Conservation (phyloP, 2,329 filamentous ascomycete species). For the Capronia epimyces region DNA sequence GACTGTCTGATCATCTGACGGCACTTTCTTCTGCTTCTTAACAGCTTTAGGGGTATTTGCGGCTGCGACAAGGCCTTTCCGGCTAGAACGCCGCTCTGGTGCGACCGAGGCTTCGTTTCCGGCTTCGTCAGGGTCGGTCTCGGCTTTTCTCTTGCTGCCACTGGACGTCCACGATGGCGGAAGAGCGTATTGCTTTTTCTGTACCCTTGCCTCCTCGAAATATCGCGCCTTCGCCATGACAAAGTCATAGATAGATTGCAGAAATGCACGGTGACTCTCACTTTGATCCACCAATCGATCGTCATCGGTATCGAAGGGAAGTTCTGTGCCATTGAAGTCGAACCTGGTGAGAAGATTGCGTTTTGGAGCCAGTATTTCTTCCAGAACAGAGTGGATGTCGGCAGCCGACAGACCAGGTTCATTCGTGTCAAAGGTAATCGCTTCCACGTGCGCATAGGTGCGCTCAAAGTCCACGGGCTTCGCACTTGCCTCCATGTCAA, state of each 20-base stretch:
- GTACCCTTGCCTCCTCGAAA: conserved; percentile 47
- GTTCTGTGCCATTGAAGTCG: conserved; percentile 55
- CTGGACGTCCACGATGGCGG: conserved; percentile 8
- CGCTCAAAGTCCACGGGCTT: conserved; percentile 88
- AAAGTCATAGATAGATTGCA: conserved; percentile 70
- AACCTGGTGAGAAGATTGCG: conserved; percentile 59
- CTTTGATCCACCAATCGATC: conserved; percentile 57
- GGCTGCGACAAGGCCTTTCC: conserved; percentile 6
- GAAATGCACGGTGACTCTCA: conserved; percentile 76
- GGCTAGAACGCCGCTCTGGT: conserved; percentile 26
- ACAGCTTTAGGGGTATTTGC: conserved; percentile 7
- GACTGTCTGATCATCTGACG: conserved; percentile 1
- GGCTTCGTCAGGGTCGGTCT: conserved; percentile 37
- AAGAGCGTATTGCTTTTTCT: conserved; percentile 23
- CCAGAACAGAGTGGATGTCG: conserved; percentile 65
- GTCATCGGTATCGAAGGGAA: conserved; percentile 54
- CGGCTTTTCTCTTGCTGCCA: conserved; percentile 23
- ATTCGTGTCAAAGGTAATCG: conserved; percentile 70
- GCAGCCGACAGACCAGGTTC: conserved; percentile 67
- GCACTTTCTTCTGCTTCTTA: conserved; percentile 23
- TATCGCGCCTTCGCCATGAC: conserved; percentile 59
- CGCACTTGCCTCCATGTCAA: conserved; percentile 94
- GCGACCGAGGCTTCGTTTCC: conserved; percentile 27
- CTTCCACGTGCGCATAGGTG: conserved; percentile 76
- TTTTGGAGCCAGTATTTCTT: conserved; percentile 62